Evolutionary conservation across 2,329 filamentous ascomycete genomes (phyloP).

Genomic region (Cercospora citrullina): DNA sequence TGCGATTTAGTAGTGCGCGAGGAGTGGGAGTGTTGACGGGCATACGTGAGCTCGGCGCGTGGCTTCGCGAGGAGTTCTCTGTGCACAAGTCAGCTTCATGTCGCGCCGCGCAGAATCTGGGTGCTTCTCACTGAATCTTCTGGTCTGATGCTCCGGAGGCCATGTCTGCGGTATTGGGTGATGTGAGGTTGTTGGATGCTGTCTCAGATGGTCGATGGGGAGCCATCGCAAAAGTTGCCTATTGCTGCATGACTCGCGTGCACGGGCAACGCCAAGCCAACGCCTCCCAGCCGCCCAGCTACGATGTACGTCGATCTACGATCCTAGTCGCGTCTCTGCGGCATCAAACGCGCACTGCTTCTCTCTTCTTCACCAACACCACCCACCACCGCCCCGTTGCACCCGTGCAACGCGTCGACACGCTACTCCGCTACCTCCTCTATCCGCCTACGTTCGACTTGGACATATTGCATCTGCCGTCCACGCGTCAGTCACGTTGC

Average conservation of each 20-base stretch:
- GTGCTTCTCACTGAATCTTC: constrained; percentile 18
- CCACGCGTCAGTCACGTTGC: not conserved
- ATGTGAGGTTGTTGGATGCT: not conserved
- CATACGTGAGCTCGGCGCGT: constrained; percentile 86
- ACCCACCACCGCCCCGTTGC: constrained; percentile 6
- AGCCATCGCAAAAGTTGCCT: not conserved
- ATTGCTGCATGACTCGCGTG: constrained; percentile 1
- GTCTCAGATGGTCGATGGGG: not conserved
- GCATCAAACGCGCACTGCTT: constrained; percentile 1
- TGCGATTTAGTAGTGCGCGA: constrained; percentile 15
- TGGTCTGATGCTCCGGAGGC: constrained; percentile 19
- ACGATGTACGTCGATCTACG: not conserved
- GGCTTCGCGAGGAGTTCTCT: constrained; percentile 83
- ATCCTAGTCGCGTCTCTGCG: constrained; percentile 2
- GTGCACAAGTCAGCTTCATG: constrained; percentile 27
- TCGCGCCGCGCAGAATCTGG: not conserved
- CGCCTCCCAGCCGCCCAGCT: not conserved
- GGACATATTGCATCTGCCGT: not conserved
- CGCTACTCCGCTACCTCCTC: not conserved
- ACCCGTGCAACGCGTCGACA: constrained; percentile 1
- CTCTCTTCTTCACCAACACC: not conserved
- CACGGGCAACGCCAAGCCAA: not conserved
- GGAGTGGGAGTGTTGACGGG: constrained; percentile 31
- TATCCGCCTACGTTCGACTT: not conserved
- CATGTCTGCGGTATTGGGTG: not conserved